Evolutionary conservation across 768 basidiomycete genomes (phyloP).

Genomic region (Phlebiopsis gigantea): DNA sequence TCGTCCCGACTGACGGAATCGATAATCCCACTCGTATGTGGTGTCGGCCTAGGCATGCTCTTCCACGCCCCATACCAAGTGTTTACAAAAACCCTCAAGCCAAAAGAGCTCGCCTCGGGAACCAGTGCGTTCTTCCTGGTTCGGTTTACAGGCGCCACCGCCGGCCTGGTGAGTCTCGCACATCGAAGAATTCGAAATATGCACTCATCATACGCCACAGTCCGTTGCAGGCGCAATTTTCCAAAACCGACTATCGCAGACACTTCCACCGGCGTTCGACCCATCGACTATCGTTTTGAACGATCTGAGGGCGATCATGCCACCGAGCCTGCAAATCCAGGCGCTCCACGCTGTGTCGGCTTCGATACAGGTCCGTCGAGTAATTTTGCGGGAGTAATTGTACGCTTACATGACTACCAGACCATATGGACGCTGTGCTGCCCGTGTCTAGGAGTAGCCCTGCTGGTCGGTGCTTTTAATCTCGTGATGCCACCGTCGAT

Average conservation of each 20-base stretch:
- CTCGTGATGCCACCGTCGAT: not conserved
- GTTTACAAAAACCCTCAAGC: conserved; percentile 60
- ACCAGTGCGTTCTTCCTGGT: conserved; percentile 88
- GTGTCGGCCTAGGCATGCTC: conserved; percentile 75
- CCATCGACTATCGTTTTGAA: conserved; percentile 49
- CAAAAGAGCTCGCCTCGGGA: conserved; percentile 65
- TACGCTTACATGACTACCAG: conserved; percentile 29
- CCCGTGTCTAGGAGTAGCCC: conserved; percentile 61
- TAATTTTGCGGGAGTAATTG: not conserved
- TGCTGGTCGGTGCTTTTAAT: conserved; percentile 41
- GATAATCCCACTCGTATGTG: conserved; percentile 64
- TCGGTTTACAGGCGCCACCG: conserved; percentile 80
- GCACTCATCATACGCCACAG: conserved; percentile 33
- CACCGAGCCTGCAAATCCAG: conserved; percentile 37
- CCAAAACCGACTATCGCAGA: conserved; percentile 42
- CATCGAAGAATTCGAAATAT: too few relatives aligned
- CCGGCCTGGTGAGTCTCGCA: conserved; percentile 67
- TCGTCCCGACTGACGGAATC: conserved; percentile 41
- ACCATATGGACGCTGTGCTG: conserved; percentile 70
- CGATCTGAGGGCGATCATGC: conserved; percentile 40
- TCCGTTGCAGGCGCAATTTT: conserved; percentile 75
- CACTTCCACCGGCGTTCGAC: conserved; percentile 45
- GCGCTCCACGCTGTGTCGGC: conserved; percentile 51
- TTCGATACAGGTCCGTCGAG: conserved; percentile 50
- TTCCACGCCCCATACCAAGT: conserved; percentile 86